Evolutionary conservation across 1,139 yeast genomes (phyloP), one percentile per base, ranked within the genome.

Genomic region (Yamadazyma friedrichii): DNA sequence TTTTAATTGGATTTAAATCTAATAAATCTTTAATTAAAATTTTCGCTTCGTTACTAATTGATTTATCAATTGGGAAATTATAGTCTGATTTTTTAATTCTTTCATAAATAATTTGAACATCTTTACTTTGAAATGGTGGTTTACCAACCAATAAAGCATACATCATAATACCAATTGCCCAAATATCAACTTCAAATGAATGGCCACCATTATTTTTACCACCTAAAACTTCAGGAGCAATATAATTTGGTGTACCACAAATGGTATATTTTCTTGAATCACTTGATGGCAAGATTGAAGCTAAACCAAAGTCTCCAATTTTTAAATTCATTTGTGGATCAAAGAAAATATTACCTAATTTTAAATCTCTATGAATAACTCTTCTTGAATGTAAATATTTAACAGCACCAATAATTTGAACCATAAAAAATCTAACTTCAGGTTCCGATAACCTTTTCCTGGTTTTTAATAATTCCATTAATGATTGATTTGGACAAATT

Each of bases 91-190:
- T 76, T 63, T 89, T 88, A 61, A 94, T 93, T 63, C 96, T 77
- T 57, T 89, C 95, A 64, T 94, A 94, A 51, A 94, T 93, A 42
- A 87, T 82, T 56, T 89, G 87, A 39, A 94, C 97, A 59, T 91
- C 96, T 60, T 88, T 88, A 29, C 96, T 89, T 67, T 93, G 98
- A 67, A 93, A 93, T 3, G 98, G 98, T 13, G 98, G 98, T 61
- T 88, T 89, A 25, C 98, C 98, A 41, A 85, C 76, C 41, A 93
- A 71, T 65, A 93, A 76, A 5, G 97, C 95, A 58, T 85, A 93
- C 71, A 93, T 75, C 88, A 93, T 93, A 45, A 93, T 88, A 46
- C 98, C 98, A 53, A 89, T 82, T 6, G 98, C 95, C 98, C 98
- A 93, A 51, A 88, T 80, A 61, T 93, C 98, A 32, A 89, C 97